Evolutionary conservation across 177 flowering plant genomes (phyloP).

Genomic region (Tripterygium wilfordii): DNA sequence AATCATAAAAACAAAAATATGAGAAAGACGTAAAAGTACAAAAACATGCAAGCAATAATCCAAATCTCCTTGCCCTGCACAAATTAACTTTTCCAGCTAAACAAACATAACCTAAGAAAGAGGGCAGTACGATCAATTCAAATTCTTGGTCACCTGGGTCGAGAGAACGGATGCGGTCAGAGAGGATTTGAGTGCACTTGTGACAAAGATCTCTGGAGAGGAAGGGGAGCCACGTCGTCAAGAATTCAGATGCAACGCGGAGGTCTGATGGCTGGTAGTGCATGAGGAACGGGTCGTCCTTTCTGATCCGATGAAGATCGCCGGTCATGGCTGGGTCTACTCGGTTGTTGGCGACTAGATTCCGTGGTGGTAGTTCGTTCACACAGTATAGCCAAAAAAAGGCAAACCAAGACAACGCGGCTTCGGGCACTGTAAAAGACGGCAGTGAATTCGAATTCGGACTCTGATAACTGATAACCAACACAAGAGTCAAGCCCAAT

Average conservation of each 20-base stretch:
- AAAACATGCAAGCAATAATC: too few species aligned
- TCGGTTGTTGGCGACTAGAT: too few species aligned
- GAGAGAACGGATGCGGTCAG: conserved; percentile 55
- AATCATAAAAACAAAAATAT: too few species aligned
- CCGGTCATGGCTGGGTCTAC: conserved; percentile 22
- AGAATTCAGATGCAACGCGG: conserved; percentile 63
- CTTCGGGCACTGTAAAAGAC: too few species aligned
- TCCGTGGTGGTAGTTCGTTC: too few species aligned
- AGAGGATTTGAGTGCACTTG: conserved; percentile 40
- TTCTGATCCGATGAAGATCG: not conserved
- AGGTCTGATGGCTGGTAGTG: conserved; percentile 54
- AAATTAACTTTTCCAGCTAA: not conserved
- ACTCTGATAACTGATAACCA: too few species aligned
- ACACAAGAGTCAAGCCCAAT: too few species aligned
- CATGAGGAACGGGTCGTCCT: conserved; percentile 47
- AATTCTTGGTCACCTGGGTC: conserved; percentile 26
- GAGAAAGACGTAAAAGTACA: too few species aligned
- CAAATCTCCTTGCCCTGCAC: too few species aligned
- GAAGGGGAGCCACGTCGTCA: conserved; percentile 73
- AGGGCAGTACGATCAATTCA: not conserved
- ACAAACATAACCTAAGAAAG: not conserved
- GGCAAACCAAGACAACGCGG: too few species aligned
- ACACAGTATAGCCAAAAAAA: too few species aligned
- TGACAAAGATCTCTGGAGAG: conserved; percentile 67
- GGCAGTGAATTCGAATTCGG: too few species aligned